These are phyloP conservation scores for Ganoderma lingzhi DNA, from an alignment of 1,284 basidiomycete genomes.

Conservation along the genomic window DNA sequence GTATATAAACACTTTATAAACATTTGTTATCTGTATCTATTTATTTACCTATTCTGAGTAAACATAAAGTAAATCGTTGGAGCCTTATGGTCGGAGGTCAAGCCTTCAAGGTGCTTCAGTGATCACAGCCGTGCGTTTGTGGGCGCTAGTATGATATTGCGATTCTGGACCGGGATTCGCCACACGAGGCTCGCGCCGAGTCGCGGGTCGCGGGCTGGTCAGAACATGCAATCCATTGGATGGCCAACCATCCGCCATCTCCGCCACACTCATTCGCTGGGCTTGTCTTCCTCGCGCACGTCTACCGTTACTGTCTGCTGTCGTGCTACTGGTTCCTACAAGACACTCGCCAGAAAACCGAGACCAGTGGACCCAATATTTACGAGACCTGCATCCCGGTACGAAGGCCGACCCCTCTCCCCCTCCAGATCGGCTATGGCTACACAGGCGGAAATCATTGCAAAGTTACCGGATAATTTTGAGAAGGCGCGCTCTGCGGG, in stretches of 20 bases:
- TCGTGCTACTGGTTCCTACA: conserved; percentile 19
- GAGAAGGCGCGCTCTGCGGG: conserved; percentile 69
- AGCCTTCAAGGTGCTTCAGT: background rate
- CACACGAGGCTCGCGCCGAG: too few relatives aligned
- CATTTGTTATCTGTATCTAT: too few relatives aligned
- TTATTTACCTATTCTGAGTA: too few relatives aligned
- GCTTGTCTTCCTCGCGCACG: conserved; percentile 1
- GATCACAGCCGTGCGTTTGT: too few relatives aligned
- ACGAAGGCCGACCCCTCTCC: background rate
- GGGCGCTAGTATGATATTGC: too few relatives aligned
- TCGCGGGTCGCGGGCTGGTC: background rate
- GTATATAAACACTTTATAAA: too few relatives aligned
- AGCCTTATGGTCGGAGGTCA: background rate
- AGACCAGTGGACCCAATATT: conserved; percentile 9
- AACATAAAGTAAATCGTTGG: too few relatives aligned
- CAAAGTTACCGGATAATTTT: conserved; percentile 64
- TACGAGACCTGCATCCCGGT: background rate
- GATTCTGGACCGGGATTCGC: too few relatives aligned
- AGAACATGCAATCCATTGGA: conserved; percentile 8
- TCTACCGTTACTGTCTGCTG: background rate
- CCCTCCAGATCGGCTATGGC: conserved; percentile 21
- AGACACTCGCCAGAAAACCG: conserved; percentile 43
- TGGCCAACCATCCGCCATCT: conserved; percentile 13
- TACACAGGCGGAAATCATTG: conserved; percentile 61
- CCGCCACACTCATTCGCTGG: background rate